Percentiles rank a stretch among this genome's conserved stretches.
phyloP scores from a whole-genome alignment of 2,329 filamentous ascomycete species.

The Clonostachys solani region DNA sequence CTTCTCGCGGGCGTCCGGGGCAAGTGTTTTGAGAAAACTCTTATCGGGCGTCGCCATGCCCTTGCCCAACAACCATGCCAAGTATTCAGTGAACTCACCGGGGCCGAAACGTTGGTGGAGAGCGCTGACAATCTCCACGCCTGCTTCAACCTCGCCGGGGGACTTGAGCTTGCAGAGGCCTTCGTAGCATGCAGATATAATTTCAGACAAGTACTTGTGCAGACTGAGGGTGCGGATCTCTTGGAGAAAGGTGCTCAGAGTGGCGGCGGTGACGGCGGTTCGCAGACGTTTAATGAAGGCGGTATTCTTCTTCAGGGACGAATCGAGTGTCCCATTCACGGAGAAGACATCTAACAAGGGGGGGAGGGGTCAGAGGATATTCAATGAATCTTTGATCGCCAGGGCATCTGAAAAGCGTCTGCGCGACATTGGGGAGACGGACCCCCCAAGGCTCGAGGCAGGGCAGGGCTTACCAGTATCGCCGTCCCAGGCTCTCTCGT shows the following conservation, averaged over 20 bases:
- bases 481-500: slow-evolving; percentile 83
- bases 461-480: slow-evolving; percentile 62
- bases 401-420: background rate
- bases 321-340: slow-evolving; percentile 79
- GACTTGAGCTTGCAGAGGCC: slow-evolving; percentile 89
- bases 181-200: slow-evolving; percentile 93
- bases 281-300: slow-evolving; percentile 95
- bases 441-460: background rate
- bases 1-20: slow-evolving; percentile 80
- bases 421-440: slow-evolving; percentile 3
- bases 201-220: slow-evolving; percentile 95
- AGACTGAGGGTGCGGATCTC: slow-evolving; percentile 88
- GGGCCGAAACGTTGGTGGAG: slow-evolving; percentile 93
- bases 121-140: slow-evolving; percentile 90
- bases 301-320: slow-evolving; percentile 95
- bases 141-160: slow-evolving; percentile 85
- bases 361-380: no score
- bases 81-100: slow-evolving; percentile 81
- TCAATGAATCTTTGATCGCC: no score
- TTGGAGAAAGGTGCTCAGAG: slow-evolving; percentile 78
- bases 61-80: slow-evolving; percentile 89
- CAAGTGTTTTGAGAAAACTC: slow-evolving; percentile 70
- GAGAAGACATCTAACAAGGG: slow-evolving; percentile 64
- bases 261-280: slow-evolving; percentile 78
- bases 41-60: slow-evolving; percentile 90